Evolutionary conservation across 2,329 filamentous ascomycete genomes (phyloP), one percentile per base, ranked within the genome.

Genomic region (Colletotrichum falcatum): DNA sequence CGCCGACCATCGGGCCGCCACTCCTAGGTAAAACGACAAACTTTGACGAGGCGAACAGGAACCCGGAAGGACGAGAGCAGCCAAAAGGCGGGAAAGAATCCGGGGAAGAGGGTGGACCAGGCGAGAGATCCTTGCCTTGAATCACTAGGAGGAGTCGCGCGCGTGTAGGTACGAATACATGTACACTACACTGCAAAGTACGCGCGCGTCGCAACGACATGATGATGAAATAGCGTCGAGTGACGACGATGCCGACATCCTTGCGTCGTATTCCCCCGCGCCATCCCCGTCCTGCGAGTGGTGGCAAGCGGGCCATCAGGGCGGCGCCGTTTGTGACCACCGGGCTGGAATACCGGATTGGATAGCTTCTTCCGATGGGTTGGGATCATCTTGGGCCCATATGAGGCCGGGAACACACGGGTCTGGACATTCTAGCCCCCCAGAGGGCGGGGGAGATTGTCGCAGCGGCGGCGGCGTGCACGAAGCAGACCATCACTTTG

Each of bases 361-460:
- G 67, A 70, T 39, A 59, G 64, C 59, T 11, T 67, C 51, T 37
- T 33, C 68, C 68, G 68, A 46, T 28, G 39, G 53, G 51, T 63
- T 59, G 68, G 58, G 51, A 67, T 59, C 64, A 33, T 53, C 51
- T 62, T 37, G 7, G 42, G 42, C 35, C 58, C 35, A 48, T 28
- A 20, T 28, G 28, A 58, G 48, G 46, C 30, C 54, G 30, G 56
- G 49, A 28, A 44, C 39, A 48, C 33, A 49, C 49, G 51, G 20
- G 35, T 37, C n/a, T 58, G 51, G 67, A 46, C 39, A 26, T n/a
- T 44, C 42, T n/a, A n/a, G n/a, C n/a, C n/a, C n/a, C n/a, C n/a
- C n/a, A n/a, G 23, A 5, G 39, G 30, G 30, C 5, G 5, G 35
- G 35, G 5, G 51, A 56, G 44, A 20, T 42, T 37, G 26, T 37